Evolutionary conservation across 2,329 filamentous ascomycete genomes (phyloP).

Genomic region (Arthroderma sp.): DNA sequence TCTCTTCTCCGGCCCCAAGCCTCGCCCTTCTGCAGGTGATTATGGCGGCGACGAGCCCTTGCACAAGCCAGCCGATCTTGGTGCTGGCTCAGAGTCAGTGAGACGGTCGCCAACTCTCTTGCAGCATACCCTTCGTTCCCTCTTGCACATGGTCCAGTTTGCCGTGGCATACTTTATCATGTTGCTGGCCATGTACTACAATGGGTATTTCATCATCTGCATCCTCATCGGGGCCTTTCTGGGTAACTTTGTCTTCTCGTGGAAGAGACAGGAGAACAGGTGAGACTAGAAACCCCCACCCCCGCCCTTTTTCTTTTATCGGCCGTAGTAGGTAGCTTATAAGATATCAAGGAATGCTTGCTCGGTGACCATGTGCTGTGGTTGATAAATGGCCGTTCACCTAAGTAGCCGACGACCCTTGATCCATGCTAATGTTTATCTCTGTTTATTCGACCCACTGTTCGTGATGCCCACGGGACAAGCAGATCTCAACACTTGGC

Average conservation of each 20-base stretch:
- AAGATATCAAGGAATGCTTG: conserved; percentile 7
- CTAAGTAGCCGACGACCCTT: background rate
- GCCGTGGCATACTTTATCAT: conserved; percentile 69
- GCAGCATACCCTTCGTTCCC: conserved; percentile 55
- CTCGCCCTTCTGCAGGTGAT: too few species aligned
- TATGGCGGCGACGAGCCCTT: background rate
- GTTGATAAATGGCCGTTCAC: background rate
- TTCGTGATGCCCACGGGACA: background rate
- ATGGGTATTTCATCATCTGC: conserved; percentile 66
- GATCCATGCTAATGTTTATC: background rate
- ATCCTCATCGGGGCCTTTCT: conserved; percentile 66
- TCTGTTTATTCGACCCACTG: too few species aligned
- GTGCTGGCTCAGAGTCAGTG: background rate
- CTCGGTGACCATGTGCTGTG: conserved; percentile 12
- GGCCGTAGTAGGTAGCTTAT: conserved; percentile 6
- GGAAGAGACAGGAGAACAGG: conserved; percentile 39
- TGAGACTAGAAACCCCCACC: conserved; percentile 9
- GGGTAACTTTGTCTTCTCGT: conserved; percentile 61
- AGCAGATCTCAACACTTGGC: background rate
- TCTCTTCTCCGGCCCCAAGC: background rate
- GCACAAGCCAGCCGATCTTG: background rate
- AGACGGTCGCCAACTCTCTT: conserved; percentile 45
- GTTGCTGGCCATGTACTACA: conserved; percentile 54
- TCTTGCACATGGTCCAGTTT: conserved; percentile 60
- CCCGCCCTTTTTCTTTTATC: background rate